Percentiles rank a stretch among this genome's conserved stretches.
Conservation (phyloP, 257 asterid species). For the Oldenlandia corymbosa region DNA sequence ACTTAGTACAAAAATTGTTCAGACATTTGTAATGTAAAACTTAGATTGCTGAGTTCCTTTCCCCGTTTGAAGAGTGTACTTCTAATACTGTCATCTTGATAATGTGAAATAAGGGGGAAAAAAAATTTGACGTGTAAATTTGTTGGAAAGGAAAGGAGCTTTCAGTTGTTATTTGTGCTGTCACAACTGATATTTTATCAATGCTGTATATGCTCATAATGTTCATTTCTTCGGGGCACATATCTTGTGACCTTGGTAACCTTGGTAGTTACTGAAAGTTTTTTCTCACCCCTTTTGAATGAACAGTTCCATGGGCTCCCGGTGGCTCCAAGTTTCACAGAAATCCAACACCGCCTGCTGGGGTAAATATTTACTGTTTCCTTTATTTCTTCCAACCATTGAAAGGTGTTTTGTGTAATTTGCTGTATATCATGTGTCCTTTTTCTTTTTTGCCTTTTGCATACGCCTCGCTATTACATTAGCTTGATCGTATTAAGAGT, state of each 20-base stretch:
- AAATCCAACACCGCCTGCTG: constrained; percentile 84
- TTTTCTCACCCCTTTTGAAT: constrained; percentile 14
- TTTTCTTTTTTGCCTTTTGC: background rate
- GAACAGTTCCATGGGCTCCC: constrained; percentile 98
- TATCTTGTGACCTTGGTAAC: background rate
- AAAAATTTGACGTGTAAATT: no score
- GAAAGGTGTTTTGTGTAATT: background rate
- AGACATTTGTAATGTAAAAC: background rate
- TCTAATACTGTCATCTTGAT: no score
- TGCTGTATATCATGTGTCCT: background rate
- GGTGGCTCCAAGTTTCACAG: constrained; percentile 94
- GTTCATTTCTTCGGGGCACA: background rate
- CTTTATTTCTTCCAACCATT: background rate
- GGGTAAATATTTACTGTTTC: constrained; percentile 49
- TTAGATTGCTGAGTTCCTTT: background rate
- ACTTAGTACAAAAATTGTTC: background rate
- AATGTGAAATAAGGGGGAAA: no score
- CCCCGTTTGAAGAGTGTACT: no score
- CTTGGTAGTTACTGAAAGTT: constrained; percentile 8
- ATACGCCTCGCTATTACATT: background rate
- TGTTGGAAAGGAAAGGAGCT: no score
- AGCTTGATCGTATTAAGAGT: background rate
- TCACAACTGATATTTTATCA: background rate
- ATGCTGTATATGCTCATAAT: background rate
- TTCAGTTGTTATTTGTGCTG: no score